A percentile compares a stretch with the other conserved stretches of the same genome.
phyloP scores from a whole-genome alignment of 1,284 basidiomycete genomes.

The Leccinum subspadiceum region DNA sequence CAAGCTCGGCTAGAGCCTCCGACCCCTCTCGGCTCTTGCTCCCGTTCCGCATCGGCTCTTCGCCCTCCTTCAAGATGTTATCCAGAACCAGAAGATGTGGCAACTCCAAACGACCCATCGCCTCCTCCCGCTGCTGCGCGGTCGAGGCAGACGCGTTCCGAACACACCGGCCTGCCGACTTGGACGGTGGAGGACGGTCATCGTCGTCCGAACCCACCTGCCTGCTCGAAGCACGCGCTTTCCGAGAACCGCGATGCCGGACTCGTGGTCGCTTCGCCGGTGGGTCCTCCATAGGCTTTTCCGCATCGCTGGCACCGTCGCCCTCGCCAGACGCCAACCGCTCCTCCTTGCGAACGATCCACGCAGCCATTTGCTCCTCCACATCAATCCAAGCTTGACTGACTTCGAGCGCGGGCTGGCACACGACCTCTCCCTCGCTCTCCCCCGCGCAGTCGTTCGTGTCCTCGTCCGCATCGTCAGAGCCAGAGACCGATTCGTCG shows the following conservation, averaged over 20 bases:
- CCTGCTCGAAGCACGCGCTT: constrained; percentile 8
- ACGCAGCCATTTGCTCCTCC: constrained; percentile 57
- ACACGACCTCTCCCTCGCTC: not conserved
- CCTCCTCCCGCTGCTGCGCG: constrained; percentile 28
- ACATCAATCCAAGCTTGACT: constrained; percentile 55
- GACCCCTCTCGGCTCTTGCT: constrained; percentile 13
- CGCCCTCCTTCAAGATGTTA: constrained; percentile 38
- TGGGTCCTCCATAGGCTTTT: not conserved
- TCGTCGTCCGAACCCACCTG: not conserved
- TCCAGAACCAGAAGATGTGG: constrained; percentile 47
- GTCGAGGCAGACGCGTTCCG: not conserved
- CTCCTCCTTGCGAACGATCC: constrained; percentile 36
- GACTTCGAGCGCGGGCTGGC: constrained; percentile 53
- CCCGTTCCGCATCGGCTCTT: constrained; percentile 6
- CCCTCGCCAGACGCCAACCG: constrained; percentile 17
- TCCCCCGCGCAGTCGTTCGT: not conserved
- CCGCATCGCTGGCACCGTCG: constrained; percentile 5
- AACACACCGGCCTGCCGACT: not conserved
- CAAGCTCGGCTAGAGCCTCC: not conserved
- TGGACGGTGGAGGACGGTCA: not conserved
- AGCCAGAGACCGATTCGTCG: not conserved
- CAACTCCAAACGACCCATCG: constrained; percentile 37
- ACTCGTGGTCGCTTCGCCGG: constrained; percentile 13
- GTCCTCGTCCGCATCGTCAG: not conserved
- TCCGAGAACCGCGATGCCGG: not conserved